Base-by-base conservation (phyloP, 345 rosid species). In the Citrus unshiu region DNA sequence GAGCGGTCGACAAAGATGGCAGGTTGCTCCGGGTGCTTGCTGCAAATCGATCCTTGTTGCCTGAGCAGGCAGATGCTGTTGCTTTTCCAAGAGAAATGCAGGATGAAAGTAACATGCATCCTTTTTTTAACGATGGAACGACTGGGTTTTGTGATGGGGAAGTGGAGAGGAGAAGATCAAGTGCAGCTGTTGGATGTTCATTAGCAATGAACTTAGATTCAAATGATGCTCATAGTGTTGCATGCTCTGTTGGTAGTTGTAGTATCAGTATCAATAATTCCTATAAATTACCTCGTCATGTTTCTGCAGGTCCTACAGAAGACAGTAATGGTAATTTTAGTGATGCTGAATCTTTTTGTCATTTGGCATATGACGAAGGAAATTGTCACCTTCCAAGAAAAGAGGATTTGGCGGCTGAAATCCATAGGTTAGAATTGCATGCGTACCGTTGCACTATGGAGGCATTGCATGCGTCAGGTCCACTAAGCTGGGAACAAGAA, bases 401-500 rank as follows among this genome's bases (percentile, higher is more conserved):
- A 76, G 84, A 82, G 68, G 85, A 86, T 72, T 78, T 83, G 81
- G 90, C 81, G 68, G 87, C 78, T 62, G 91, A 86, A 66, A 83
- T 87, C 51, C 93, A 90, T 87, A 89, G 86, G 76, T 76, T 88
- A 63, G 98, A 92, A 80, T 84, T 90, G 76, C 90, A 83, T 73
- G 91, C 93, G 32, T 92, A 88, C 77, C 86, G 87, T 24, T 78
- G 69, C 73, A 89, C 88, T 1, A 69, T 92, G 66, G 85, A 77
- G 83, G 91, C 88, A 37, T 78, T 92, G 79, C 85, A 86, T 80
- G 93, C 92, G 51, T 92, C 90, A 0, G 96, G 98, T 21, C 87
- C 97, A 22, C 66, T 93, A 54, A 89, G 81, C 81, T 92, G 97
- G 98, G 95, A 94, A 77, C 90, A 89, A 83, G 97, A 94, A 87